These are phyloP conservation scores for Candida xyloterini DNA, from an alignment of 805 yeast genomes.

Conservation along the genomic window DNA sequence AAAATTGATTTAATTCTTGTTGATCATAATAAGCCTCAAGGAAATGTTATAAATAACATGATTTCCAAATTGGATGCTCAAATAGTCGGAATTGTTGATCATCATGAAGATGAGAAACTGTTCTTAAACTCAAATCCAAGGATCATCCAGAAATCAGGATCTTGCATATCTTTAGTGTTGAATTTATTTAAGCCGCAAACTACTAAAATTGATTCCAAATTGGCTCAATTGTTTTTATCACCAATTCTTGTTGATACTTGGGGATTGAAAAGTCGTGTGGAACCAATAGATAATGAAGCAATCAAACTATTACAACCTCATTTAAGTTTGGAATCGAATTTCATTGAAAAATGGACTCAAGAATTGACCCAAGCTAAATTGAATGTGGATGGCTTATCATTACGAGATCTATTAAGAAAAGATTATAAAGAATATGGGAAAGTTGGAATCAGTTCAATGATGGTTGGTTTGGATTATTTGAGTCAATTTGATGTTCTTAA, in stretches of 20 bases:
- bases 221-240: conserved; percentile 46
- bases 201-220: conserved; percentile 8
- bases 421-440: conserved; percentile 75
- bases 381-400: conserved; percentile 57
- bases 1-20: conserved; percentile 57
- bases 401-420: conserved; percentile 65
- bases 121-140: conserved; percentile 57
- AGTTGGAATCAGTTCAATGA: conserved; percentile 78
- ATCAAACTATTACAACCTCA: conserved; percentile 32
- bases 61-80: conserved; percentile 26
- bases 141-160: conserved; percentile 60
- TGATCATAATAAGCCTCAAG: conserved; percentile 76
- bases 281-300: conserved; percentile 51
- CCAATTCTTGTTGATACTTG: conserved; percentile 79
- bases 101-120: conserved; percentile 70
- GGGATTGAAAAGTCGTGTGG: conserved; percentile 62
- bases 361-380: conserved; percentile 50
- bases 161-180: conserved; percentile 75
- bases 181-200: conserved; percentile 36
- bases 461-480: conserved; percentile 60
- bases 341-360: conserved; percentile 11
- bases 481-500: conserved; percentile 24
- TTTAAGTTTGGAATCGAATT: conserved; percentile 21
- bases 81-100: conserved; percentile 73
- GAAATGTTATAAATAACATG: conserved; percentile 36